Base-by-base conservation (phyloP, 306 rosid species). In the Luffa aegyptiaca region DNA sequence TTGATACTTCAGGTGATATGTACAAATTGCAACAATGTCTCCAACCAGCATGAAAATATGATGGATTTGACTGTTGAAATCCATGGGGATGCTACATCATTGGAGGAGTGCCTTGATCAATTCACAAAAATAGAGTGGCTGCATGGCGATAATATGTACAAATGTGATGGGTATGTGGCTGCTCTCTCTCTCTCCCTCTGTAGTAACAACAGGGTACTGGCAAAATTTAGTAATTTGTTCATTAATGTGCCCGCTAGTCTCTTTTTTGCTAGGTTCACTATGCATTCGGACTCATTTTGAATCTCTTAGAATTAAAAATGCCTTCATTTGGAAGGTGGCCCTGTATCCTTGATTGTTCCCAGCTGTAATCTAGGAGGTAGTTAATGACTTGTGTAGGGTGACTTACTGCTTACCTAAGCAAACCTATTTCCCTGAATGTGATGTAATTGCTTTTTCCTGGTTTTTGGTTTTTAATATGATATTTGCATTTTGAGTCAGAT, bases 11-110 rank as follows among this genome's bases (percentile, higher is more conserved):
- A 95, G 99, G 99, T 96, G 65, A 84, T 89, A 79, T 96, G 99
- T 88, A 88, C 97, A 69, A 80, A 86, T 59, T 96, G 99, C 81
- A 76, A 87, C 5, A 91, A 91, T 80, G 78, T 84, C 80, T 96
- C 99, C 78, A 96, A 91, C 79, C 97, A 90, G 79, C 92, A 88
- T 79, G 99, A 96, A 82, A 89, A 85, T 87, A 96, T 96, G 99
- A 91, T 96, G 99, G 99, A 96, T 85, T 88, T 96, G 84, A 91
- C 98, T 16, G 99, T 96, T 77, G 99, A 96, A 82, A 96, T 96
- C 83, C 98, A 96, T 44, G 99, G 99, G 75, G 94, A 93, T 84
- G 98, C 97, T 82, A 86, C 87, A 75, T 96, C 96, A 61, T 85
- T 96, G 83, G 98, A 93, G 88, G 96, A 93, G 87, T 96, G 99